Conservation (phyloP, 257 asterid genomes). For the Paraleonurus japonicus region DNA sequence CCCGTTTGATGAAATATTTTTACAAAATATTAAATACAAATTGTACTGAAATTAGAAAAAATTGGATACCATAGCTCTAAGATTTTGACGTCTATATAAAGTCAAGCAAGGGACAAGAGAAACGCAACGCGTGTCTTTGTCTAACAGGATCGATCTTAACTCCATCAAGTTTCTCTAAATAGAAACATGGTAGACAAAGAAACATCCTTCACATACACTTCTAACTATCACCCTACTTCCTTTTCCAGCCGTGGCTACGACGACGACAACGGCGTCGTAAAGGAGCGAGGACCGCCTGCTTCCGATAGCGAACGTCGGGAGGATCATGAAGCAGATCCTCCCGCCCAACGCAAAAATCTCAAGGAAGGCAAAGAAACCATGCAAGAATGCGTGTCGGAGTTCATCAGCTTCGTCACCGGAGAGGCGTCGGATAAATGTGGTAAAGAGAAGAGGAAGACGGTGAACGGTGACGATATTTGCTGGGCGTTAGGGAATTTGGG, state of each 20-base stretch:
- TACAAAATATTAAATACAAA: too few species aligned
- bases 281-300: slow-evolving; percentile 53
- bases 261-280: not conserved
- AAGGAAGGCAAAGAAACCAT: slow-evolving; percentile 52
- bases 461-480: slow-evolving; percentile 56
- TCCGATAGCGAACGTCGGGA: slow-evolving; percentile 54
- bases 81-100: slow-evolving; percentile 18
- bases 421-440: slow-evolving; percentile 58
- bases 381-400: slow-evolving; percentile 63
- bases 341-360: slow-evolving; percentile 62
- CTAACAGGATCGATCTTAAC: slow-evolving; percentile 22
- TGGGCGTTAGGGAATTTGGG: slow-evolving; percentile 52
- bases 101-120: slow-evolving; percentile 8
- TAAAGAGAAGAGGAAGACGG: slow-evolving; percentile 51
- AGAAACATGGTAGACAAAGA: slow-evolving; percentile 29
- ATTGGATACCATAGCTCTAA: too few species aligned
- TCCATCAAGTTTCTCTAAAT: slow-evolving; percentile 14
- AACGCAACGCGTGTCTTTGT: slow-evolving; percentile 42
- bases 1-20: too few species aligned
- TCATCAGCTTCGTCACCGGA: slow-evolving; percentile 63
- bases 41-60: too few species aligned
- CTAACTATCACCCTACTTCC: not conserved
- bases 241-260: not conserved
- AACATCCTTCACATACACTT: not conserved
- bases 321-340: slow-evolving; percentile 59